Conservation (phyloP, 1,139 yeast genomes). For the Arxiozyma telluris region DNA sequence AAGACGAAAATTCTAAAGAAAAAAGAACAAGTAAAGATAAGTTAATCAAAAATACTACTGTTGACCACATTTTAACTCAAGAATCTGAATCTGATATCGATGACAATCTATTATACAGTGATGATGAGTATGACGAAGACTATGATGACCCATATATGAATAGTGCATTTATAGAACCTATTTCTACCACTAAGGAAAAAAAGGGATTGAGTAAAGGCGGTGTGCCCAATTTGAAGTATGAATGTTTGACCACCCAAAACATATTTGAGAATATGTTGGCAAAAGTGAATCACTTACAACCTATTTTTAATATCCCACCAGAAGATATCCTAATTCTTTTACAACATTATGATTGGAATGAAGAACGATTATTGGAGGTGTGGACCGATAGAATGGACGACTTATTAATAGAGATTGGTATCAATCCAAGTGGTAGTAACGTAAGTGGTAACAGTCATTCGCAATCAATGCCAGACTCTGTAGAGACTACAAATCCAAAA, state of each 20-base stretch:
- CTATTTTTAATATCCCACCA: slow-evolving; percentile 22
- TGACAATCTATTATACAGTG: slow-evolving; percentile 21
- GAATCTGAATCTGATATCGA: slow-evolving; percentile 24
- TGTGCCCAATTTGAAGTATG: slow-evolving; percentile 22
- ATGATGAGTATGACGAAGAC: slow-evolving; percentile 21
- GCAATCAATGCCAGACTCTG: background rate
- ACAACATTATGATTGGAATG: slow-evolving; percentile 62
- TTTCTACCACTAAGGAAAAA: slow-evolving; percentile 3
- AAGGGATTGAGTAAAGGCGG: slow-evolving; percentile 16
- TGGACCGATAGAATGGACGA: slow-evolving; percentile 48
- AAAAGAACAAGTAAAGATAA: background rate
- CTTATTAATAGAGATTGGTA: slow-evolving; percentile 43
- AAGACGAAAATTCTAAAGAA: background rate
- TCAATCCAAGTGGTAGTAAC: slow-evolving; percentile 25
- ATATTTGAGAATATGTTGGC: slow-evolving; percentile 24
- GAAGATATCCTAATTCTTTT: slow-evolving; percentile 41
- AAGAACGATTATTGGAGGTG: slow-evolving; percentile 58
- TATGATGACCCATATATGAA: slow-evolving; percentile 14
- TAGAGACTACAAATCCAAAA: background rate
- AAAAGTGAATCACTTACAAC: slow-evolving; percentile 23
- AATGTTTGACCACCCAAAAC: slow-evolving; percentile 26
- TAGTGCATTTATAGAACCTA: slow-evolving; percentile 10
- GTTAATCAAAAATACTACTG: background rate
- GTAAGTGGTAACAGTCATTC: background rate
- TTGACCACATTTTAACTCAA: slow-evolving; percentile 8